These are phyloP conservation scores for Fusarium sp. DNA, from an alignment of 2,329 filamentous ascomycete genomes.

Conservation along the genomic window DNA sequence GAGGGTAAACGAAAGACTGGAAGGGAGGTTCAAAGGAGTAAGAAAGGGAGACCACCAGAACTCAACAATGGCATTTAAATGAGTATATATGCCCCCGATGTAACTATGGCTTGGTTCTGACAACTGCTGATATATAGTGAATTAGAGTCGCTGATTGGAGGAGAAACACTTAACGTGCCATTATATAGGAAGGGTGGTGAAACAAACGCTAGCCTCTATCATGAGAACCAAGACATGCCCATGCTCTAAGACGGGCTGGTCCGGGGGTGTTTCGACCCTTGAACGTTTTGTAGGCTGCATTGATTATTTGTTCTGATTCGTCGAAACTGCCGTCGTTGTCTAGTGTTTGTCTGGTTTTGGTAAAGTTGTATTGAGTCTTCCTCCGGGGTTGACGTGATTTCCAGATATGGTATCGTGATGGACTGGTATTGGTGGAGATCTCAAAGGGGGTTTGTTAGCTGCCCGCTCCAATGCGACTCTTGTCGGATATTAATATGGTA, in stretches of 20 bases:
- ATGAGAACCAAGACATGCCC: not conserved
- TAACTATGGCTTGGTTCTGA: too few species aligned
- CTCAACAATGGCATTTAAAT: not conserved
- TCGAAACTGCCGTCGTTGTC: slow-evolving; percentile 10
- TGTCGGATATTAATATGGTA: not conserved
- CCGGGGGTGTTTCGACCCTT: too few species aligned
- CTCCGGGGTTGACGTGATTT: slow-evolving; percentile 22
- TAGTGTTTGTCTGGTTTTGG: not conserved
- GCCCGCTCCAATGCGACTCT: slow-evolving; percentile 10
- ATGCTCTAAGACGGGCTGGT: slow-evolving; percentile 1
- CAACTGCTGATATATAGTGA: not conserved
- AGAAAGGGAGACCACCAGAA: not conserved
- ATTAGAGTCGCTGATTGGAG: slow-evolving; percentile 40
- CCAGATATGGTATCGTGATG: slow-evolving; percentile 25
- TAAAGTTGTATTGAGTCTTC: not conserved
- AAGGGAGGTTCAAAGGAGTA: slow-evolving; percentile 2
- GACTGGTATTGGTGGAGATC: slow-evolving; percentile 29
- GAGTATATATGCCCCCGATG: not conserved
- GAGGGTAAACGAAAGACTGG: slow-evolving; percentile 9
- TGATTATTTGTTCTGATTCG: not conserved
- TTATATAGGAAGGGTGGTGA: slow-evolving; percentile 35
- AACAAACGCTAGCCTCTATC: slow-evolving; percentile 28
- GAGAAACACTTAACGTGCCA: slow-evolving; percentile 41
- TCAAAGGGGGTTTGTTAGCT: not conserved
- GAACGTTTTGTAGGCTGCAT: not conserved